Base-by-base conservation (phyloP, 371 early-diverging fungal genomes). In the Mortierella sp. region DNA sequence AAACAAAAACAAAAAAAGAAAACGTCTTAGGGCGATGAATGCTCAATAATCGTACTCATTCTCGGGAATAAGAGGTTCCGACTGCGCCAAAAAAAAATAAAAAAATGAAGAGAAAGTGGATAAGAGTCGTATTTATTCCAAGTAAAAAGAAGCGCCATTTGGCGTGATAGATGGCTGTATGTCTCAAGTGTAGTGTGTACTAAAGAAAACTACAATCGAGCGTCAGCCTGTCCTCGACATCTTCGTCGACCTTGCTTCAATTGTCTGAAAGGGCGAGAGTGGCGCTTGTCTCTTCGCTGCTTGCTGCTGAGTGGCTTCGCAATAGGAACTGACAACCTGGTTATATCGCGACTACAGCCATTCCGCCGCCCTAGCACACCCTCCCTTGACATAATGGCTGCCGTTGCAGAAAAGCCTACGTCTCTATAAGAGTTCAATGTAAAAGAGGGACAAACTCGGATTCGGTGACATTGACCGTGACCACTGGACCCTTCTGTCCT, bases 401-500 rank as follows among this genome's bases (percentile, higher is more conserved):
- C 50, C 2, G 50, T 50, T 50, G 50, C 50, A 14, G 16, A 50
- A 50, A 9, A 50, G 38, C 21, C 44, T 3, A 6, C 28, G 14
- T 34, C 34, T 16, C 31, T 8, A 31, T 8, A 21, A 68, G 21
- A 24, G 16, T 38, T 68, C 68, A 68, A 38, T 68, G 68, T 21
- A 68, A 38, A 34, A 38, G 34, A 10, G 68, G 68, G 24, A 68
- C 68, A 68, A 68, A 68, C 19, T 68, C 68, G 2, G 68, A 68
- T 38, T 68, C 68, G 21, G 68, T 68, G 68, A 68, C 44, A 68
- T 68, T 68, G 42, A 68, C 42, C 2, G 42, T 68, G 44, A 68
- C 24, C 42, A 68, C 68, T 21, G 68, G 68, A 42, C 68, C 68
- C 5, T 34, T 42, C 21, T 42, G 38, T 19, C 68, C 68, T 21